Percentiles rank a stretch among this genome's conserved stretches.
Conservation (phyloP, 2,329 filamentous ascomycete species). For the Fusarium odoratissimum region DNA sequence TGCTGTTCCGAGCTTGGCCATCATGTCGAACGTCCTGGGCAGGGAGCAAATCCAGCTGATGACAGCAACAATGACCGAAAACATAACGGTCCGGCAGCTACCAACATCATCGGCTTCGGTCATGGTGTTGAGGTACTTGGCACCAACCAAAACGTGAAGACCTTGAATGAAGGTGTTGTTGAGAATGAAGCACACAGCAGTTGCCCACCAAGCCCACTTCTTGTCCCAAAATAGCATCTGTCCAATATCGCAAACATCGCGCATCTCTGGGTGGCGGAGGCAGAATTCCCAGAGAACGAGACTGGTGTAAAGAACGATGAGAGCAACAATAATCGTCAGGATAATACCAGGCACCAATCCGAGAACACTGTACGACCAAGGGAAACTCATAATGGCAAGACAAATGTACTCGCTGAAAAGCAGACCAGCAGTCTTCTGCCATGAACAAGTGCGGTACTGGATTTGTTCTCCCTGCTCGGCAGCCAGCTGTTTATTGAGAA, state of each 20-base stretch:
- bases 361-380: slow-evolving; percentile 89
- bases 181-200: slow-evolving; percentile 87
- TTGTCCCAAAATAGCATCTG: slow-evolving; percentile 93
- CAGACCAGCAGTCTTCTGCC: slow-evolving; percentile 92
- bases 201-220: slow-evolving; percentile 75
- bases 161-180: slow-evolving; percentile 94
- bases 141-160: slow-evolving; percentile 84
- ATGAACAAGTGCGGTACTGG: slow-evolving; percentile 92
- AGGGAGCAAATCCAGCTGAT: slow-evolving; percentile 84
- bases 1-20: slow-evolving; percentile 81
- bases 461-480: slow-evolving; percentile 82
- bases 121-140: slow-evolving; percentile 92
- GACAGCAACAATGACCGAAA: slow-evolving; percentile 78
- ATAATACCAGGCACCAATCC: slow-evolving; percentile 88
- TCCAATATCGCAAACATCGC: slow-evolving; percentile 95
- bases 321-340: slow-evolving; percentile 81
- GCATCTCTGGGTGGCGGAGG: slow-evolving; percentile 87
- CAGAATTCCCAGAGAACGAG: slow-evolving; percentile 82
- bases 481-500: slow-evolving; percentile 75
- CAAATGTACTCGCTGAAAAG: slow-evolving; percentile 97
- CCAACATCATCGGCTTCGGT: slow-evolving; percentile 73
- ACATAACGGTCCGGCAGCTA: slow-evolving; percentile 79
- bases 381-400: slow-evolving; percentile 92
- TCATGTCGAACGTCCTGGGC: slow-evolving; percentile 83
- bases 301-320: slow-evolving; percentile 82